Percentiles rank a stretch among this genome's conserved stretches.
Evolutionary conservation across 1,284 basidiomycete genomes (phyloP).

Genomic region (Mycena citricolor): DNA sequence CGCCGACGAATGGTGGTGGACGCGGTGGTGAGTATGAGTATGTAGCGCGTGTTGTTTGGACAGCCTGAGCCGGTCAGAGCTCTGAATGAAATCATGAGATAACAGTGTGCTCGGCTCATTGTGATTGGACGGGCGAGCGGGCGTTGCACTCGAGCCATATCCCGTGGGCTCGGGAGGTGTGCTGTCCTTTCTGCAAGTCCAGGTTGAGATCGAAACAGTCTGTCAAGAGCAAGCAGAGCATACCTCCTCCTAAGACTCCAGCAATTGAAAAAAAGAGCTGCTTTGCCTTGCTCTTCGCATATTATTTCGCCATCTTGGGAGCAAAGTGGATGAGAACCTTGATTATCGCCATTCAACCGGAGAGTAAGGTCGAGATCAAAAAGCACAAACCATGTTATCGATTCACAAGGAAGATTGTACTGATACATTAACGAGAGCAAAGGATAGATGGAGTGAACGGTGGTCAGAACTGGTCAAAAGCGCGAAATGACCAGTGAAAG

Average conservation of each 20-base stretch:
- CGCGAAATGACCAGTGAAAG: too few species aligned
- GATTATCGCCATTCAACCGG: too few species aligned
- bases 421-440: too few species aligned
- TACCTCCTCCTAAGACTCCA: constrained; percentile 22
- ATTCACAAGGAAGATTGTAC: too few species aligned
- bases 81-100: constrained; percentile 39
- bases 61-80: constrained; percentile 39
- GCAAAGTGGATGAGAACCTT: too few species aligned
- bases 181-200: constrained; percentile 8
- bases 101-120: too few species aligned
- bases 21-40: constrained; percentile 17
- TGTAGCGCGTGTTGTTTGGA: constrained; percentile 19
- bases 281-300: constrained; percentile 33
- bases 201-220: constrained; percentile 14
- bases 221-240: constrained; percentile 8
- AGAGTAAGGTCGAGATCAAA: too few species aligned
- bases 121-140: constrained; percentile 15
- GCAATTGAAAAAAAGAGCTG: constrained; percentile 30
- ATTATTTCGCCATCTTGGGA: too few species aligned
- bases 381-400: too few species aligned
- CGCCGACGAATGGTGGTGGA: constrained; percentile 37
- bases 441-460: too few species aligned
- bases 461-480: too few species aligned
- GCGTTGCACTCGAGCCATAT: constrained; percentile 22
- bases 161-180: constrained; percentile 17